Percentiles rank a stretch among this genome's conserved stretches.
These are phyloP conservation scores for Takakia lepidozioides DNA, from an alignment of 225 moss, liverwort and hornwort species.

Conservation along the genomic window DNA sequence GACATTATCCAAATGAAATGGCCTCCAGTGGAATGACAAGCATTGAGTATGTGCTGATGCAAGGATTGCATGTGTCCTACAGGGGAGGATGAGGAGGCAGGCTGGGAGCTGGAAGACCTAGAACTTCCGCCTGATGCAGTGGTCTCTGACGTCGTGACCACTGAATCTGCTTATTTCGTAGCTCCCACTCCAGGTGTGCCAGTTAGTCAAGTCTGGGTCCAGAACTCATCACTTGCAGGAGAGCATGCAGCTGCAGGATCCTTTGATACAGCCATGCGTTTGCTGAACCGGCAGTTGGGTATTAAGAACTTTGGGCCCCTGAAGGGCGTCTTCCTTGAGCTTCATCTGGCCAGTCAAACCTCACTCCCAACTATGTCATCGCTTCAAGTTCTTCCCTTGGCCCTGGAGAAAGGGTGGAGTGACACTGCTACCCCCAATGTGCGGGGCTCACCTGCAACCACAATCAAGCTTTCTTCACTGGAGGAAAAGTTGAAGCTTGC, in stretches of 20 bases:
- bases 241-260: conserved; percentile 96
- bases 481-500: conserved; percentile 79
- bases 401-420: conserved; percentile 83
- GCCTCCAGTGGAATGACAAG: too few relatives aligned
- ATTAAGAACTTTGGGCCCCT: conserved; percentile 66
- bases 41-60: too few relatives aligned
- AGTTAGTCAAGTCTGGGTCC: conserved; percentile 76
- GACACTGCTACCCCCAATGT: conserved; percentile 59
- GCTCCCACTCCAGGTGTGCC: conserved; percentile 69
- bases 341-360: conserved; percentile 70
- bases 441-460: conserved; percentile 64
- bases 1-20: background rate
- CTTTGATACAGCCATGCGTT: conserved; percentile 89
- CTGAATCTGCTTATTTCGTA: conserved; percentile 54
- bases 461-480: conserved; percentile 64
- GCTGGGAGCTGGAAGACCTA: conserved; percentile 96
- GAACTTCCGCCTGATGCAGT: conserved; percentile 68
- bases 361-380: conserved; percentile 67
- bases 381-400: conserved; percentile 52
- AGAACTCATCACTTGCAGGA: conserved; percentile 82
- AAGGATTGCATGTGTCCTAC: background rate
- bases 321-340: conserved; percentile 59
- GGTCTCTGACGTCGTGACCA: conserved; percentile 38
- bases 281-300: conserved; percentile 75
- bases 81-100: conserved; percentile 73